Percentiles rank a stretch among this genome's conserved stretches.
Conservation (phyloP, 192 early-diverging fungal species). For the Dissophora globulifera region DNA sequence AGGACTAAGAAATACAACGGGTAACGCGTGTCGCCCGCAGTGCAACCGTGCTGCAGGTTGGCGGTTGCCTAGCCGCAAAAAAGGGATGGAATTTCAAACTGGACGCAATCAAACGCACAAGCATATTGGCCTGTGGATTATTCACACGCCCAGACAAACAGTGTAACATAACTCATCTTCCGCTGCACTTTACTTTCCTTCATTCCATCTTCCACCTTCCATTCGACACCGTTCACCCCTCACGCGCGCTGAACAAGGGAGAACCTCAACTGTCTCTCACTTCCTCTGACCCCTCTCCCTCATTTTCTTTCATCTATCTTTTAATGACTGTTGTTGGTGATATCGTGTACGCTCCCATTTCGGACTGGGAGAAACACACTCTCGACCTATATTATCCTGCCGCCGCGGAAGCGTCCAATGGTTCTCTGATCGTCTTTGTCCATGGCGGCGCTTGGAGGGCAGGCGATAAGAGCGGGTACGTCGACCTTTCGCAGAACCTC, state of each 20-base stretch:
- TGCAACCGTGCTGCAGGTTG: neutral
- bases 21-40: neutral
- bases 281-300: no score
- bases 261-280: neutral
- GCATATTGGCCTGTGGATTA: no score
- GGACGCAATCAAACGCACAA: neutral
- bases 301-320: no score
- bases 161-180: neutral
- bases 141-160: no score
- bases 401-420: neutral
- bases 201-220: conserved; percentile 37
- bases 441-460: conserved; percentile 92
- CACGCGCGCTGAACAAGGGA: neutral
- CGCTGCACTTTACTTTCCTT: neutral
- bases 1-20: neutral
- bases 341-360: conserved; percentile 41
- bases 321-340: conserved; percentile 8
- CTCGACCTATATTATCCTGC: conserved; percentile 72
- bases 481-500: conserved; percentile 60
- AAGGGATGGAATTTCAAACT: conserved; percentile 5
- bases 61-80: neutral
- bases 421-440: conserved; percentile 74
- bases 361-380: conserved; percentile 58
- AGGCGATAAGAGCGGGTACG: conserved; percentile 75
- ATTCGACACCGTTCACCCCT: neutral